A percentile compares a stretch with the other conserved stretches of the same genome.
Evolutionary conservation across 23 red algal genomes (phyloP).

Genomic region (Gracilaria gracilis): DNA sequence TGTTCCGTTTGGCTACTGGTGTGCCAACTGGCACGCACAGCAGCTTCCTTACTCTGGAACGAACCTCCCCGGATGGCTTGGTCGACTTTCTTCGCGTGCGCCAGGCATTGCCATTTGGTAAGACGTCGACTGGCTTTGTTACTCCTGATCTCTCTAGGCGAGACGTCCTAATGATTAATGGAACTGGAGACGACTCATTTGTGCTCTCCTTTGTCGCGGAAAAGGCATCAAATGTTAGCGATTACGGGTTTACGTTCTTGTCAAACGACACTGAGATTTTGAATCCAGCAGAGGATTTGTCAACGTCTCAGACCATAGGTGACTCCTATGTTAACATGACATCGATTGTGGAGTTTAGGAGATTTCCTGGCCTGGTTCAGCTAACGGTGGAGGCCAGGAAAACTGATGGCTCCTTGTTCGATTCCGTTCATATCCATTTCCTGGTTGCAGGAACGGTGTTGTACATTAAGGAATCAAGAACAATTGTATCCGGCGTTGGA

Average conservation of each 20-base stretch:
- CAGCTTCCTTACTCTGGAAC: not conserved
- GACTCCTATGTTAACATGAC: conserved; percentile 51
- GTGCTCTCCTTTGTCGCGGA: conserved; percentile 52
- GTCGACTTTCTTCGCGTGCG: conserved; percentile 10
- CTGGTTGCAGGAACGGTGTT: conserved; percentile 68
- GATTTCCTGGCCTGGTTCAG: conserved; percentile 48
- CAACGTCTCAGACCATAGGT: conserved; percentile 16
- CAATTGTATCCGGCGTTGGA: conserved; percentile 52
- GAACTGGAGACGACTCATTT: conserved; percentile 69
- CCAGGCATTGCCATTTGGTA: not conserved
- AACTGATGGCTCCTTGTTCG: conserved; percentile 48
- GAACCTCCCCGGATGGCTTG: not conserved
- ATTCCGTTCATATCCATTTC: conserved; percentile 42
- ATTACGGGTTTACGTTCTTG: conserved; percentile 45
- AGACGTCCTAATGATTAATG: conserved; percentile 62
- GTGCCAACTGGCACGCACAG: not conserved
- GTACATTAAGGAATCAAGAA: conserved; percentile 19
- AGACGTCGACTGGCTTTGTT: conserved; percentile 2
- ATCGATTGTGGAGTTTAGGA: conserved; percentile 52
- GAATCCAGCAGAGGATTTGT: conserved; percentile 27
- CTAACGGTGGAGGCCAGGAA: conserved; percentile 55
- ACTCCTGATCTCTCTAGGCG: conserved; percentile 5
- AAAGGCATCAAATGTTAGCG: conserved; percentile 13
- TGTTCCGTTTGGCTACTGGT: not conserved
- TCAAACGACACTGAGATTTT: conserved; percentile 60